phyloP scores from a whole-genome alignment of 345 rosid genomes.

The Ricinus communis region DNA sequence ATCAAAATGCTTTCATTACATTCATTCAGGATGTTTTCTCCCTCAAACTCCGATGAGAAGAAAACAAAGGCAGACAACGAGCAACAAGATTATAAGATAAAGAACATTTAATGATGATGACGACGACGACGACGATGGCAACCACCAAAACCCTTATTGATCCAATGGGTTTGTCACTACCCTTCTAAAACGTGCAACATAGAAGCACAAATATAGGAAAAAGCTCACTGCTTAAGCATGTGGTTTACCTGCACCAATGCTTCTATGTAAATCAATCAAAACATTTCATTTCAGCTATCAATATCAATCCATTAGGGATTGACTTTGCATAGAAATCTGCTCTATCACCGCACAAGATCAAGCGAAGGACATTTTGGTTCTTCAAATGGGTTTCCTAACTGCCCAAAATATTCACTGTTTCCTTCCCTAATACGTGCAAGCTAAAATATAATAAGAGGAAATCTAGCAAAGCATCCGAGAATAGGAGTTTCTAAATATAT shows the following conservation, averaged over 20 bases:
- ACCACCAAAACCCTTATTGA: background rate
- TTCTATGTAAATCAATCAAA: slow-evolving; percentile 8
- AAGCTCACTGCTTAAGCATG: slow-evolving; percentile 6
- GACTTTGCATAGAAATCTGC: background rate
- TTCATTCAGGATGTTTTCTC: background rate
- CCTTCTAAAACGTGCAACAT: slow-evolving; percentile 5
- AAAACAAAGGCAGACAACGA: slow-evolving; percentile 9
- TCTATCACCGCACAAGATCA: background rate
- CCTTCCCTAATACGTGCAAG: background rate
- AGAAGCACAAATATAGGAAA: background rate
- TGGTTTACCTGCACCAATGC: background rate
- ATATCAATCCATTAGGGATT: too few relatives aligned
- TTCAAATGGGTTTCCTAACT: background rate
- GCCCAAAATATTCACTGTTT: background rate
- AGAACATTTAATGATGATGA: too few relatives aligned
- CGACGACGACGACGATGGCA: background rate
- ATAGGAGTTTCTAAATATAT: background rate
- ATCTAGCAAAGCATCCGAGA: background rate
- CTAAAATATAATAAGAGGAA: background rate
- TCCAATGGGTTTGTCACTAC: background rate
- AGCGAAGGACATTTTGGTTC: background rate
- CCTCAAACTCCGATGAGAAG: slow-evolving; percentile 6
- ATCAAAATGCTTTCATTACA: slow-evolving; percentile 20
- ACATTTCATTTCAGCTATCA: background rate
- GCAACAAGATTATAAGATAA: background rate